These are phyloP conservation scores for Russula ochroleuca DNA, from an alignment of 768 basidiomycete genomes.

Conservation along the genomic window DNA sequence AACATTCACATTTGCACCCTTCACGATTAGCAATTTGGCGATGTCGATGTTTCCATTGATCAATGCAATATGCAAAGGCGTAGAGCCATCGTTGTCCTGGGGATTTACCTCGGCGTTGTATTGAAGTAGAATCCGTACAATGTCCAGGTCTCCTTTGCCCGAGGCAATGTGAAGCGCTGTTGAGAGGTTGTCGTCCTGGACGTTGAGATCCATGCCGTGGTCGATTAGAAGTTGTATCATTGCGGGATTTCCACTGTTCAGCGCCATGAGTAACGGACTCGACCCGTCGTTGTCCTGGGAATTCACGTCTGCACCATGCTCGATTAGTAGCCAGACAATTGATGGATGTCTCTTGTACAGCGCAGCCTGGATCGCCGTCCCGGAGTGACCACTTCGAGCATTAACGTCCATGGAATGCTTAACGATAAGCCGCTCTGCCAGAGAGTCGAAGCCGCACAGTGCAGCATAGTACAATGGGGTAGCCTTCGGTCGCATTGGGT, in stretches of 20 bases:
- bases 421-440: background rate
- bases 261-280: background rate
- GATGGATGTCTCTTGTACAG: background rate
- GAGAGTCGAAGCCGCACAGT: background rate
- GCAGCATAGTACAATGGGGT: background rate
- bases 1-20: too few species aligned
- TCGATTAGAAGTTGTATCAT: background rate
- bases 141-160: too few species aligned
- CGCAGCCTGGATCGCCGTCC: background rate
- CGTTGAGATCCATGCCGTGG: background rate
- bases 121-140: too few species aligned
- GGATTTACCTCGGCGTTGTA: too few species aligned
- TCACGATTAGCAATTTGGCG: too few species aligned
- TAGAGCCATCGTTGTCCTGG: too few species aligned
- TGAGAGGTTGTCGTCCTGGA: background rate
- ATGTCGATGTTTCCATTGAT: background rate
- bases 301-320: background rate
- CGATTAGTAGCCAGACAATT: background rate
- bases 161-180: too few species aligned
- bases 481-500: too few species aligned
- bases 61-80: background rate
- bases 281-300: background rate
- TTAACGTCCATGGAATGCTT: background rate
- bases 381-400: background rate
- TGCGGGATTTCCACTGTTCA: background rate